Evolutionary conservation across 192 early-diverging fungal genomes (phyloP), one percentile per base, ranked within the genome.

Genomic region (Mortierella antarctica): DNA sequence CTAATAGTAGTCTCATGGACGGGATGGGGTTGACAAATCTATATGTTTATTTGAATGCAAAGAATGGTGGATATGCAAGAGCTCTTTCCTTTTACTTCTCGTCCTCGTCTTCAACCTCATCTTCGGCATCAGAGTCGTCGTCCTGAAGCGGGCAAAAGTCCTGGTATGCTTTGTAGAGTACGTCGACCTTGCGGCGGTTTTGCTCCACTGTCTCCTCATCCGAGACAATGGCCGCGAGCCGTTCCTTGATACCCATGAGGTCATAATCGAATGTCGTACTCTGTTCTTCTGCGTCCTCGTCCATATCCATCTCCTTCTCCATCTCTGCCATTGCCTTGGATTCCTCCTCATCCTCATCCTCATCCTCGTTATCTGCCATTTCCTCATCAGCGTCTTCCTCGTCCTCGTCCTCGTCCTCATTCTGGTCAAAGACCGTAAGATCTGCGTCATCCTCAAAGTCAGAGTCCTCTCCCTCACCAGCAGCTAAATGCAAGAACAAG

Each of bases 371-470:
- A 44, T 88, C 86, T 17, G 75, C 71, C 6, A 54, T 62, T 45
- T 73, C 73, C 3, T 86, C 83, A 44, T 73, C 83, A 57, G 81
- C 71, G 2, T 82, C 82, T 20, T 73, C 65, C 8, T 78, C 77
- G 12, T 82, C 74, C 18, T 82, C 51, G 11, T 74, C 72, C 15
- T 67, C 64, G 39, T 61, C 64, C 48, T 59, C 71, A 2, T 31
- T 23, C 51, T 78, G 70, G 21, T 79, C 75, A 42, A 79, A 79
- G 17, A 79, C 57, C 18, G 75, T 72, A 51, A 72, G 45, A 49
- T 80, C 61, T 8, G 21, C 59, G 42, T 80, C 77, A 21, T 64
- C 77, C 57, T 72, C 77, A 52, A 71, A 71, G 31, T 79, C 75
- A 54, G 75, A 71, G 40, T 80, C 69, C 13, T 80, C 77, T 21